phyloP scores from a whole-genome alignment of 331 rosid genomes.

The Erythrophleum ivorense region DNA sequence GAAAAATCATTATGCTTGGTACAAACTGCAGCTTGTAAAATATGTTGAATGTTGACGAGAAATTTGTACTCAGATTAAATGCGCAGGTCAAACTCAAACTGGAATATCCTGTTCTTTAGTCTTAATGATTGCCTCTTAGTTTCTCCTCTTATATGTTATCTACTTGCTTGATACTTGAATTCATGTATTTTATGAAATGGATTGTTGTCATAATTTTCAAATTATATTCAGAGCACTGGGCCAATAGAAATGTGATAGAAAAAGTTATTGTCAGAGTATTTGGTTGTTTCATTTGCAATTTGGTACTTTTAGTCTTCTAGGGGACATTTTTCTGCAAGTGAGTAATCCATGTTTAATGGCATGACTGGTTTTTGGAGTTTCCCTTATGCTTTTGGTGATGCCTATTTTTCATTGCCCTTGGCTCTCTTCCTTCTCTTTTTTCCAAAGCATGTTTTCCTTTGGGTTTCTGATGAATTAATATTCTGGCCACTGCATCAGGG shows the following conservation, averaged over 20 bases:
- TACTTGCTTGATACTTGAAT: not conserved
- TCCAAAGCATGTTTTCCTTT: conserved; percentile 11
- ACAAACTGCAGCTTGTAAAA: conserved; percentile 1
- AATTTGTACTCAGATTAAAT: conserved; percentile 4
- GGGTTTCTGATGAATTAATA: conserved; percentile 37
- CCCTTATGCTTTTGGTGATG: conserved; percentile 5
- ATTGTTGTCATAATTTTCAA: conserved; percentile 17
- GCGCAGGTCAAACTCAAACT: not conserved
- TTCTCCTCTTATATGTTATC: conserved; percentile 14
- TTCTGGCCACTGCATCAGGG: conserved; percentile 47
- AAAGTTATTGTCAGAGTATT: not conserved
- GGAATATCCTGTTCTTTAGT: conserved; percentile 7
- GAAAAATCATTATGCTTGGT: conserved; percentile 5
- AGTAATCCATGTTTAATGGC: conserved; percentile 11
- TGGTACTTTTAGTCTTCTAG: conserved; percentile 16
- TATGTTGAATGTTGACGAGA: not conserved
- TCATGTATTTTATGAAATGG: conserved; percentile 21
- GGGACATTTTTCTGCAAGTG: conserved; percentile 20
- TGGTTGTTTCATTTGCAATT: conserved; percentile 27
- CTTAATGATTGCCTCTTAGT: conserved; percentile 8
- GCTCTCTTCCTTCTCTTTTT: not conserved
- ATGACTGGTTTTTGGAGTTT: conserved; percentile 20
- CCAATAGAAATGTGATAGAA: not conserved
- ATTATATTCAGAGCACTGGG: not conserved
- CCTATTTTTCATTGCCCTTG: conserved; percentile 5